Base-by-base conservation (phyloP, 139 green algal genomes). In the Volvox reticuliferus region DNA sequence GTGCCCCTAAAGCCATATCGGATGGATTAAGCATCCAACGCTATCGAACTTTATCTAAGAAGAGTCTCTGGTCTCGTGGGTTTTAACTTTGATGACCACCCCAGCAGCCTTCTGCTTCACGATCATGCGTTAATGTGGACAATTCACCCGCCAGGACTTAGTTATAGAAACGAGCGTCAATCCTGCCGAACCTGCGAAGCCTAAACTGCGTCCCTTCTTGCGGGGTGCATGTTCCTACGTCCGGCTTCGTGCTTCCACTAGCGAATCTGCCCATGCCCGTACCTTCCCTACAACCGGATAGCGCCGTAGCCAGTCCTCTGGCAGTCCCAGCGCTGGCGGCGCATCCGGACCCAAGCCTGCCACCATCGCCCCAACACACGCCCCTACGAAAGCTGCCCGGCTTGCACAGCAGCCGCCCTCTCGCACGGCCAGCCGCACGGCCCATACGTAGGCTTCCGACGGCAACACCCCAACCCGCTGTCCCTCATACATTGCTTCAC, bases 401-500 rank as follows among this genome's bases (percentile, higher is more conserved):
- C 91, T 95, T 17, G 94, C 92, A 83, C 93, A 96, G 88, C 94
- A 96, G 12, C 94, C 94, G 2, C 94, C 94, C 32, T 93, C 94
- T 21, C 82, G 63, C 32, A 95, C 35, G 14, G 93, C 92, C 35
- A 91, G 55, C 3, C 94, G 85, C 32, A 96, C 78, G 0, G 78
- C 93, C n/a, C 76, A 30, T 55, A 86, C 67, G 80, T 93, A 94
- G 5, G 73, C 44, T 18, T 81, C 69, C 0, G 55, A 26, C 6
- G 76, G 76, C 61, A 91, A 75, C 5, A 22, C 22, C 16, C 14
- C 83, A 1, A n/a, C 32, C 35, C 84, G 28, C 30, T 3, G 75
- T 9, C 73, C 28, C 6, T 18, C 67, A 28, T 75, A 79, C 16
- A 13, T 37, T 2, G 26, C 19, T 33, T 81, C 75, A 2, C 9